Evolutionary conservation across 805 yeast species (phyloP).

Genomic region (Candida ipomoeae): DNA sequence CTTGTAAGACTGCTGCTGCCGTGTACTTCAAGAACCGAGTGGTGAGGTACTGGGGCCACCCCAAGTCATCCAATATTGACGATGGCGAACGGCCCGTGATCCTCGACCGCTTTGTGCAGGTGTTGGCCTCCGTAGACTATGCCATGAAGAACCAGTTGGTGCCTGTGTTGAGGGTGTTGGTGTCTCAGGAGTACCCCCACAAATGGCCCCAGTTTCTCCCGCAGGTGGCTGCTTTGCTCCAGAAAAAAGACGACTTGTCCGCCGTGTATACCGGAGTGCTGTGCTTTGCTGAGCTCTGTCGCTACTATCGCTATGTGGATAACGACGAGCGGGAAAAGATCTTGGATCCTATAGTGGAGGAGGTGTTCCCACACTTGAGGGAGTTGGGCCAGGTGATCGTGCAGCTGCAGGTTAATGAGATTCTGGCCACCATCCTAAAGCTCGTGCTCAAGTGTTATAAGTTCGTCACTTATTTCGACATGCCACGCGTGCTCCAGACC

Average conservation of each 20-base stretch:
- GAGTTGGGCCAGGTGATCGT: conserved; percentile 54
- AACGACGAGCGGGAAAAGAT: conserved; percentile 38
- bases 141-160: conserved; percentile 37
- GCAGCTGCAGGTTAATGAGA: conserved; percentile 28
- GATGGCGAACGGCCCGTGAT: conserved; percentile 72
- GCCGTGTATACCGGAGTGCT: conserved; percentile 61
- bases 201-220: conserved; percentile 36
- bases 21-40: conserved; percentile 79
- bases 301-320: conserved; percentile 67
- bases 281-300: conserved; percentile 64
- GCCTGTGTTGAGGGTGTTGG: conserved; percentile 38
- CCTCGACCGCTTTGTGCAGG: conserved; percentile 62
- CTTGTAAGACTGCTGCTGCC: conserved; percentile 68
- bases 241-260: conserved; percentile 24
- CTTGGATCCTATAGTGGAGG: conserved; percentile 45
- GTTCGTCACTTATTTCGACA: conserved; percentile 65
- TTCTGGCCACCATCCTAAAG: conserved; percentile 48
- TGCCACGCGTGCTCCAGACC: conserved; percentile 59
- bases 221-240: conserved; percentile 30
- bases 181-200: conserved; percentile 31
- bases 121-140: conserved; percentile 43
- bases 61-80: conserved; percentile 39
- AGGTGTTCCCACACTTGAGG: conserved; percentile 63
- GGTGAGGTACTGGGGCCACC: conserved; percentile 53
- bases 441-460: conserved; percentile 73